Conservation (phyloP, 495 filamentous ascomycete species). For the Thozetella sp. region DNA sequence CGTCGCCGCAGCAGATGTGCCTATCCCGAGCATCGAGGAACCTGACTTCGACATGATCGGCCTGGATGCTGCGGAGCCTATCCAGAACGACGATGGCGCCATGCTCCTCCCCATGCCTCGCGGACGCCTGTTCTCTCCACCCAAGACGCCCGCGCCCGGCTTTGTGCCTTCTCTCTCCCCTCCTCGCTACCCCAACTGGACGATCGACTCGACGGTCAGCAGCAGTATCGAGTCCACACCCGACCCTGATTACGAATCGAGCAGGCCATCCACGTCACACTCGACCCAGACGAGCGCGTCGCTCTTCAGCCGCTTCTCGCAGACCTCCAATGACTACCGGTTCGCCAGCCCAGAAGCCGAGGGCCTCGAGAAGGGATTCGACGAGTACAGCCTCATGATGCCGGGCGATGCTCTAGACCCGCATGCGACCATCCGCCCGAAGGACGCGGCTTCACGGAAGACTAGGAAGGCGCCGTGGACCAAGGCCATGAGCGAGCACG, state of each 20-base stretch:
- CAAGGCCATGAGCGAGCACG: conserved; percentile 85
- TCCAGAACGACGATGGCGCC: conserved; percentile 26
- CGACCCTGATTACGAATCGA: conserved; percentile 49
- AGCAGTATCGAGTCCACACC: conserved; percentile 47
- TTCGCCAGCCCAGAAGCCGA: conserved; percentile 45
- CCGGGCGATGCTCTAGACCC: conserved; percentile 7
- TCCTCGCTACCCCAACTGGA: conserved; percentile 47
- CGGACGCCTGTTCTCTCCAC: conserved; percentile 35
- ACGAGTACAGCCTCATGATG: conserved; percentile 17
- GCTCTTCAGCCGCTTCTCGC: conserved; percentile 47
- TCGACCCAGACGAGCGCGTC: conserved; percentile 52
- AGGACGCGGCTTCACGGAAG: conserved; percentile 18
- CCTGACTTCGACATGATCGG: conserved; percentile 31
- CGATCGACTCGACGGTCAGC: conserved; percentile 40
- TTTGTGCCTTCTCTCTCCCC: conserved; percentile 28
- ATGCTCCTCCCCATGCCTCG: conserved; percentile 26
- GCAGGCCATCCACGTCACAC: conserved; percentile 48
- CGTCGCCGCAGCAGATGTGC: conserved; percentile 56
- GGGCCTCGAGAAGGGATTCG: conserved; percentile 10
- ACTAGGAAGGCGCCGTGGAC: conserved; percentile 68
- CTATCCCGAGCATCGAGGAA: conserved; percentile 56
- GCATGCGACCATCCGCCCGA: conserved; percentile 9
- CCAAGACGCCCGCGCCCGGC: conserved; percentile 46
- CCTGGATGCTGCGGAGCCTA: conserved; percentile 16
- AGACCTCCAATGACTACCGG: conserved; percentile 44